phyloP scores from a whole-genome alignment of 352 stramenopile species.

The Sclerospora graminicola region DNA sequence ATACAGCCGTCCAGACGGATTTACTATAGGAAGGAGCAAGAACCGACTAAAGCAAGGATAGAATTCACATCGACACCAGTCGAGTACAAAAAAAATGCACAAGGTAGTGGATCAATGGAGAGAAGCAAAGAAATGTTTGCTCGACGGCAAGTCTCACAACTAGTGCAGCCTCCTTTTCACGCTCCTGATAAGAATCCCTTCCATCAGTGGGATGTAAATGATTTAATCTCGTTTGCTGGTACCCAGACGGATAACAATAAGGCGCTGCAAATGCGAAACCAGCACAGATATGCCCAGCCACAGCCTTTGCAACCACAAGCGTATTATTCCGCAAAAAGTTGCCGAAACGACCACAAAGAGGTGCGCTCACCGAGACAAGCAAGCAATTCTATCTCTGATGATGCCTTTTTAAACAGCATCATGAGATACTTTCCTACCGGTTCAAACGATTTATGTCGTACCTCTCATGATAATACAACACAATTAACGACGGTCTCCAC shows the following conservation, averaged over 20 bases:
- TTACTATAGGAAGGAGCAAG: constrained; percentile 1
- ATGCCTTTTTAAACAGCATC: constrained; percentile 7
- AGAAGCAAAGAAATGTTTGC: constrained; percentile 7
- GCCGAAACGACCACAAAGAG: constrained; percentile 1
- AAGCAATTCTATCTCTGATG: constrained; percentile 2
- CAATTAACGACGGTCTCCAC: background rate
- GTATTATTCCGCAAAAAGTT: constrained; percentile 1
- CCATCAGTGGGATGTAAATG: background rate
- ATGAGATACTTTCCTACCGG: constrained; percentile 7
- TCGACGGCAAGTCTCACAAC: constrained; percentile 1
- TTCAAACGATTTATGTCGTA: background rate
- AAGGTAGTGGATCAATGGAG: background rate
- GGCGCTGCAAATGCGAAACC: constrained; percentile 1
- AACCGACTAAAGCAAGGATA: background rate
- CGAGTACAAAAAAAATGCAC: background rate
- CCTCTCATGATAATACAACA: background rate
- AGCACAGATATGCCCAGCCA: constrained; percentile 2
- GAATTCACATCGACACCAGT: background rate
- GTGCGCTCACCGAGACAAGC: background rate
- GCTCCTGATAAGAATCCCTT: background rate
- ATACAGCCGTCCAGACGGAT: background rate
- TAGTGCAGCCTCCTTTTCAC: background rate
- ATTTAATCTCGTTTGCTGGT: background rate
- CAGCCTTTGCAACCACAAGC: constrained; percentile 5
- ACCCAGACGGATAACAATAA: constrained; percentile 2